Base-by-base conservation (phyloP, 805 yeast genomes). In the Tetrapisispora nanseiensis region DNA sequence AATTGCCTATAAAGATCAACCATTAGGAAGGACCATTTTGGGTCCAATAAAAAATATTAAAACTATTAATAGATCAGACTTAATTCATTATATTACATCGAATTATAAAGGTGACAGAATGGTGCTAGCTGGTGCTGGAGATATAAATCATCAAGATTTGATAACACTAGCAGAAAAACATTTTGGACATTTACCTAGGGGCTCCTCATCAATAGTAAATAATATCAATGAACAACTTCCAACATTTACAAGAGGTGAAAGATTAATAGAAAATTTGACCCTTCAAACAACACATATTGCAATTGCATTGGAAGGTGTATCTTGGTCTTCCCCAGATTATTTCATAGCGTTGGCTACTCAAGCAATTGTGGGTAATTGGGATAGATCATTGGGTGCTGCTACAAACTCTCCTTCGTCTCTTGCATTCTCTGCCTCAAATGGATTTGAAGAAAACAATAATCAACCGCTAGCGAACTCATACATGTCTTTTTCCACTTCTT, bases 91-190 rank as follows among this genome's bases (percentile, higher is more conserved):
- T 65, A 92, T 92, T 56, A 67, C 72, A 27, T 78, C 81, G 33
- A 92, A 92, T 69, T 92, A 92, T 67, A 84, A 83, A 57, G 95
- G 97, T 33, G 97, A 92, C 66, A 73, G 97, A 57, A 92, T 92
- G 97, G 97, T 92, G 1, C 71, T 92, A n/a, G 95, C 89, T 32
- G 97, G 96, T 33, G 87, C 94, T 1, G 99, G 99, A 19, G 82
- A 89, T 35, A 94, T 92, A 20, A 77, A 86, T 54, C 99, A 92
- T 66, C 83, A 80, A 7, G 79, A 82, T 49, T 75, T 92, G 43
- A 95, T 87, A 21, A 57, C 70, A 49, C 71, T 79, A 46, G 97
- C 97, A 3, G 72, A 80, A 50, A 69, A 76, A 59, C 75, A 77
- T 56, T 92, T 92, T 61, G 86, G 86, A 11, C 82, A 79, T 53